These are phyloP conservation scores for Thermochaetoides dissita DNA, from an alignment of 2,329 filamentous ascomycete genomes.

Conservation along the genomic window DNA sequence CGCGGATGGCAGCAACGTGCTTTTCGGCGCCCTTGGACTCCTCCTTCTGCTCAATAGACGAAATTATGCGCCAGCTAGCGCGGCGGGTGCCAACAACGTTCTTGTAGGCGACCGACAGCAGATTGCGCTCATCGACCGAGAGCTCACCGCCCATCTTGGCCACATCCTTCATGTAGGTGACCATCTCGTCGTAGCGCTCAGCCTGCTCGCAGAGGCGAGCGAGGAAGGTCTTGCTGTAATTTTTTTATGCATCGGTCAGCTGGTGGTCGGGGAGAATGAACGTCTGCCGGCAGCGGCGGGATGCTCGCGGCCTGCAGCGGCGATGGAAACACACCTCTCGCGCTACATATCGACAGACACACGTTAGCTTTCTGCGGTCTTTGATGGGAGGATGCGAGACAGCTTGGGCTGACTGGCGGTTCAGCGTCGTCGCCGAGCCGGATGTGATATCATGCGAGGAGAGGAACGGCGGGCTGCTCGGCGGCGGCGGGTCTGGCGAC, in stretches of 20 bases:
- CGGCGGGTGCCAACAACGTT: conserved; percentile 97
- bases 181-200: conserved; percentile 99
- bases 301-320: background rate
- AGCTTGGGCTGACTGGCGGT: too few species aligned
- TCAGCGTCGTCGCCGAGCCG: conserved; percentile 2
- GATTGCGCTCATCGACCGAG: conserved; percentile 94
- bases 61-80: conserved; percentile 98
- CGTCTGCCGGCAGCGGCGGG: background rate
- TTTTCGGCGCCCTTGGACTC: conserved; percentile 96
- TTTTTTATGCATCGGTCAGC: conserved; percentile 11
- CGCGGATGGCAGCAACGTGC: conserved; percentile 85
- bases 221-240: conserved; percentile 91
- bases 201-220: conserved; percentile 99
- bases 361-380: conserved; percentile 14
- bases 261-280: background rate
- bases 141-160: conserved; percentile 74
- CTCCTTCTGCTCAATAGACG: conserved; percentile 99
- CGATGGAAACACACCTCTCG: conserved; percentile 18
- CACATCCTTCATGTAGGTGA: conserved; percentile 99
- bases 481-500: conserved; percentile 5
- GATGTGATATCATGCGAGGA: conserved; percentile 5
- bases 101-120: conserved; percentile 98
- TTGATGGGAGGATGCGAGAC: background rate
- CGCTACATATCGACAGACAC: conserved; percentile 12
- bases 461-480: conserved; percentile 6